Evolutionary conservation across 2,329 filamentous ascomycete species (phyloP).

Genomic region (Teratosphaeriaceae sp.): DNA sequence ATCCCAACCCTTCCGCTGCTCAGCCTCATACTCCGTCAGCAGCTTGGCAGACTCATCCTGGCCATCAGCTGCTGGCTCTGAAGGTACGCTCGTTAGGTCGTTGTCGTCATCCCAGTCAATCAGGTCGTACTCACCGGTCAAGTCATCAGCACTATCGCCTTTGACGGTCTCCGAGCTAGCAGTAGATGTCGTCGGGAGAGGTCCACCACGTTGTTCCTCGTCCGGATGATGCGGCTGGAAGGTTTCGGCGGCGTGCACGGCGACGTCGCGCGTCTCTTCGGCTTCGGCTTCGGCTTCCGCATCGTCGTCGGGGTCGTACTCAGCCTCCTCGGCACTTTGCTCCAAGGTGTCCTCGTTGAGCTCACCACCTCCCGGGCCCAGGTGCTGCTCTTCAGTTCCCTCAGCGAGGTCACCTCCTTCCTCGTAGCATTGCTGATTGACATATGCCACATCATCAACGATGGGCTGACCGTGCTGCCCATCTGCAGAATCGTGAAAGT

Average conservation of each 20-base stretch:
- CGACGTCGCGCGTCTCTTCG: slow-evolving; percentile 3
- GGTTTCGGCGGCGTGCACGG: slow-evolving; percentile 2
- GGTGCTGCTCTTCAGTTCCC: neutral
- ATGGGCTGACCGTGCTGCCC: no score
- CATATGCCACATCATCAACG: no score
- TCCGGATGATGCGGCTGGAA: neutral
- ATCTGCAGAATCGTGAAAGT: no score
- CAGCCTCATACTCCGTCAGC: slow-evolving; percentile 7
- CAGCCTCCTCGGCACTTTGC: no score
- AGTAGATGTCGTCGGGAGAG: slow-evolving; percentile 12
- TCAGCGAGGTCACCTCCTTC: no score
- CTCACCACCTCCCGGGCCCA: no score
- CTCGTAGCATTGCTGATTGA: no score
- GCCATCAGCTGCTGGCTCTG: slow-evolving; percentile 17
- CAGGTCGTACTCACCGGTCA: slow-evolving; percentile 23
- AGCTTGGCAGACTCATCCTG: slow-evolving; percentile 16
- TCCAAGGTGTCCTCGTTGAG: no score
- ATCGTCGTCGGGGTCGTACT: slow-evolving; percentile 5
- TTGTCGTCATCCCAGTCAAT: slow-evolving; percentile 22
- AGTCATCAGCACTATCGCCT: slow-evolving; percentile 14
- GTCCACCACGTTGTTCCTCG: neutral
- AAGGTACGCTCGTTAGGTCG: slow-evolving; percentile 17
- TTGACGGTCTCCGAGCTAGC: slow-evolving; percentile 20
- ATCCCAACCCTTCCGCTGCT: neutral
- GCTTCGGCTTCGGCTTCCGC: slow-evolving; percentile 9